Percentiles rank a stretch among this genome's conserved stretches.
Evolutionary conservation across 306 rosid species (phyloP).

Genomic region (Prunus armeniaca): DNA sequence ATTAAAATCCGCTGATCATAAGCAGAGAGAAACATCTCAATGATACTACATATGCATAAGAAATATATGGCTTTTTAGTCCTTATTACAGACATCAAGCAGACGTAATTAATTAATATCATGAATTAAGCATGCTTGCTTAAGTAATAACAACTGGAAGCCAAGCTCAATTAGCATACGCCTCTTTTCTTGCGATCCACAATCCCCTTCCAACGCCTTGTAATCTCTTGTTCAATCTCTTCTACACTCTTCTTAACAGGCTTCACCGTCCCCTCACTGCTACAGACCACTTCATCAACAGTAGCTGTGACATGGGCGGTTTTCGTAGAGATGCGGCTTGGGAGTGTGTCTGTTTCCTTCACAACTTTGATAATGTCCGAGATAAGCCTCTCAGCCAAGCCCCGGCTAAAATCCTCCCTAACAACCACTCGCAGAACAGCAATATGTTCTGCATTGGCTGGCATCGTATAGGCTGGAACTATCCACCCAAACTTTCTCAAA

Average conservation of each 20-base stretch:
- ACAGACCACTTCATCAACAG: conserved; percentile 25
- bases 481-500: conserved; percentile 71
- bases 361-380: conserved; percentile 59
- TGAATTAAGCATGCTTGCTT: neutral
- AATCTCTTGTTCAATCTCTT: conserved; percentile 40
- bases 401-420: conserved; percentile 87
- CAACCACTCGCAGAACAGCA: conserved; percentile 74
- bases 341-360: conserved; percentile 48
- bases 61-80: too few relatives aligned
- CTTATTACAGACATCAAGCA: neutral
- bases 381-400: conserved; percentile 70
- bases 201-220: conserved; percentile 48
- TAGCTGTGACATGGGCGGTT: conserved; percentile 45
- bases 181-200: conserved; percentile 51
- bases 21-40: neutral
- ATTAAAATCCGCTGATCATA: too few relatives aligned
- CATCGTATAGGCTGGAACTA: conserved; percentile 92
- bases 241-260: conserved; percentile 33
- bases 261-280: conserved; percentile 18
- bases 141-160: neutral
- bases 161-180: conserved; percentile 48
- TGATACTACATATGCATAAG: too few relatives aligned
- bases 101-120: neutral
- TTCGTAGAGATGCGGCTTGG: conserved; percentile 30
- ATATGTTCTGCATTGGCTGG: conserved; percentile 64